Evolutionary conservation across 148 eudicot genomes (phyloP), one percentile per base, ranked within the genome.

Genomic region (Arbutus unedo): DNA sequence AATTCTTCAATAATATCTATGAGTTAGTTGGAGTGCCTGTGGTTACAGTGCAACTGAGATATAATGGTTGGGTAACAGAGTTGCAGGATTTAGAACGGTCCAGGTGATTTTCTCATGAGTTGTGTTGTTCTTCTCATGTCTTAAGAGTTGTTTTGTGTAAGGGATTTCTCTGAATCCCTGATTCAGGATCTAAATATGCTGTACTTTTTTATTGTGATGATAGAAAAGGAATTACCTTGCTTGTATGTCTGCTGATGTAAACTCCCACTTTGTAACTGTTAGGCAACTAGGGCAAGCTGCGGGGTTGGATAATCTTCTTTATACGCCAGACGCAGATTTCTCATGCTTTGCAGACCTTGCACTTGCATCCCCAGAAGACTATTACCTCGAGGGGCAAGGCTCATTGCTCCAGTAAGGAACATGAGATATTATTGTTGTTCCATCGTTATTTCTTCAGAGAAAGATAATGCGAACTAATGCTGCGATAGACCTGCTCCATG

Each of bases 271-370:
- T 79, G 68, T 15, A 74, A 82, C 25, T 80, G 55, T 44, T 85
- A 95, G 98, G 92, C 93, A 95, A 87, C 81, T 91, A 81, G 90
- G 91, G 87, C 87, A 87, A 85, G 97, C 98, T 85, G 84, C 91
- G 43, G 98, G 98, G 67, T 77, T 96, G 87, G 95, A 96, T 88
- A 96, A 96, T 87, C 97, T 96, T 77, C 89, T 96, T 64, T 96
- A 96, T 80, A 92, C 99, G 31, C 99, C 99, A 73, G 99, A 96
- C 88, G 99, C 99, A 86, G 99, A 96, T 89, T 96, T 96, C 83
- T 96, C 99, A 54, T 96, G 99, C 88, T 96, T 96, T 88, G 98
- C 99, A 14, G 99, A 96, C 91, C 95, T 96, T 85, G 99, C 99
- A 68, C 87, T 96, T 48, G 82, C 97, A 76, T 96, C 99, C 57